Evolutionary conservation across 2,329 filamentous ascomycete genomes (phyloP).

Genomic region (Sporothrix sp.): DNA sequence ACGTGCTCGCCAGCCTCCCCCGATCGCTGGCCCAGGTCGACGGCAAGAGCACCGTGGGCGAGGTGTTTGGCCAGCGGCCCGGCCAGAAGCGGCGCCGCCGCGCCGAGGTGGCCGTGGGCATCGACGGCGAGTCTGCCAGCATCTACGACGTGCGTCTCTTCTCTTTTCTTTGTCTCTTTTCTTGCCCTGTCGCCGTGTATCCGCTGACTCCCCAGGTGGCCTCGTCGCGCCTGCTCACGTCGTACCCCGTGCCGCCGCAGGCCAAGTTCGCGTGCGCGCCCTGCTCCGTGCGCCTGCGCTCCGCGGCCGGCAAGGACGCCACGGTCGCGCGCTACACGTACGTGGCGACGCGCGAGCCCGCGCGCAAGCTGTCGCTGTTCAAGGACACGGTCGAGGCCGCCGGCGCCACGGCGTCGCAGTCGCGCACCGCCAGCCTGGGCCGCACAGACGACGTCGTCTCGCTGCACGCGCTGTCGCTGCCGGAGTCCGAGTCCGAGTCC

Average conservation of each 20-base stretch:
- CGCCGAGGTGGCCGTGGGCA: constrained; percentile 52
- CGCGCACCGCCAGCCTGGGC: constrained; percentile 30
- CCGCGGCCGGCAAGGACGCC: constrained; percentile 33
- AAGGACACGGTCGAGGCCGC: constrained; percentile 44
- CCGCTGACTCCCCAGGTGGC: constrained; percentile 39
- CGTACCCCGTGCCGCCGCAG: constrained; percentile 57
- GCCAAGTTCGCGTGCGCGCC: constrained; percentile 54
- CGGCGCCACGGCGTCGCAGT: constrained; percentile 43
- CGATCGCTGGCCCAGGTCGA: constrained; percentile 44
- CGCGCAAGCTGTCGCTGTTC: constrained; percentile 48
- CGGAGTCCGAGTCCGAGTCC: neutral
- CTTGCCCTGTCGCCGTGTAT: constrained; percentile 13
- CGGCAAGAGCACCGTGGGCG: constrained; percentile 46
- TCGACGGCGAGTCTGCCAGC: constrained; percentile 54
- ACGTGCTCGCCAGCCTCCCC: constrained; percentile 50
- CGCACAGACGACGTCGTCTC: constrained; percentile 33
- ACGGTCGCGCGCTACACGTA: constrained; percentile 49
- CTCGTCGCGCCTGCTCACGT: constrained; percentile 52
- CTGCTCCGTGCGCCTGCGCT: constrained; percentile 46
- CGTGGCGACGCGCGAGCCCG: constrained; percentile 41
- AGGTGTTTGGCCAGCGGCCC: constrained; percentile 48
- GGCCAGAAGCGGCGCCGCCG: constrained; percentile 53
- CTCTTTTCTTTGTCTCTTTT: neutral
- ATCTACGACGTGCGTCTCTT: constrained; percentile 50
- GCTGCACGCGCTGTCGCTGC: constrained; percentile 27